Conservation (phyloP, 129 eudicot genomes). For the Glebionis coronaria region DNA sequence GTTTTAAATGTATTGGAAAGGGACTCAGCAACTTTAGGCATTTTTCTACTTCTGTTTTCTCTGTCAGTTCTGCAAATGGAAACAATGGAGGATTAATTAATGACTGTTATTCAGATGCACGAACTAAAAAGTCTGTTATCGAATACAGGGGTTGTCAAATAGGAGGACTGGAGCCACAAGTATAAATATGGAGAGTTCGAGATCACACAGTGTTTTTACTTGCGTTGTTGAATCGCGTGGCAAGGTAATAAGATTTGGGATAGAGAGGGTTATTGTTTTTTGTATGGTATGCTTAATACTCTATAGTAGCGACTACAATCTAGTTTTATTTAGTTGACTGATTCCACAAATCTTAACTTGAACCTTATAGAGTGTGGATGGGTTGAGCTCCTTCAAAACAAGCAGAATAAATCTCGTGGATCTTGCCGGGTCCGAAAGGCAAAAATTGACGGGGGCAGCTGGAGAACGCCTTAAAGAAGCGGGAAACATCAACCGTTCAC, state of each 20-base stretch:
- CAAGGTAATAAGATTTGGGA: constrained; percentile 60
- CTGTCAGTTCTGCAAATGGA: not conserved
- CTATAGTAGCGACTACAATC: not conserved
- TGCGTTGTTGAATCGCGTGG: constrained; percentile 95
- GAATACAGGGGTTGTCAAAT: constrained; percentile 78
- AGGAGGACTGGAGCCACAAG: constrained; percentile 87
- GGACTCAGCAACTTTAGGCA: not conserved
- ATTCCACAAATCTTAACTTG: constrained; percentile 11
- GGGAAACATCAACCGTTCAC: constrained; percentile 96
- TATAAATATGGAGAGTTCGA: constrained; percentile 92
- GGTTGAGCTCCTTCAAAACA: constrained; percentile 73
- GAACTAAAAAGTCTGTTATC: not conserved
- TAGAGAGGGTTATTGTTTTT: constrained; percentile 3
- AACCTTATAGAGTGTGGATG: constrained; percentile 63
- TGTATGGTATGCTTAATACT: constrained; percentile 14
- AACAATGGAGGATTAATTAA: not conserved
- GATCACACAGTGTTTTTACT: constrained; percentile 97
- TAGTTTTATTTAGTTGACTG: not conserved
- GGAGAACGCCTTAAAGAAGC: constrained; percentile 99
- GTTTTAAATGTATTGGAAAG: not conserved
- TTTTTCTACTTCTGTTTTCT: not conserved
- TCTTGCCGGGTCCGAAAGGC: constrained; percentile 99
- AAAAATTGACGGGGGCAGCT: constrained; percentile 94
- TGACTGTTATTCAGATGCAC: not conserved
- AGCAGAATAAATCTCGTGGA: constrained; percentile 96